Conservation (phyloP, 371 early-diverging fungal species). For the Furculomyces boomerangus region DNA sequence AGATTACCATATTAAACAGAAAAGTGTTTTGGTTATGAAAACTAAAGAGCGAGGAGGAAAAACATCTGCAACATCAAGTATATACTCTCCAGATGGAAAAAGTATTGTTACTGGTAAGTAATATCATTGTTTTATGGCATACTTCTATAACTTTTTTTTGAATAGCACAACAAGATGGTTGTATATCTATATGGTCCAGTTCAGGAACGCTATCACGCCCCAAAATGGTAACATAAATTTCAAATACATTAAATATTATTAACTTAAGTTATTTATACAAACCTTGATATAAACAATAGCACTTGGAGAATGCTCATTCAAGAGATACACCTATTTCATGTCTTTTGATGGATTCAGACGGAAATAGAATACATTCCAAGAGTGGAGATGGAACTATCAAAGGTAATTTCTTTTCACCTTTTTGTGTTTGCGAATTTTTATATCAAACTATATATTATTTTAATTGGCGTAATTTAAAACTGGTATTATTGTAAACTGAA, state of each 20-base stretch:
- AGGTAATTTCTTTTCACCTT: conserved; percentile 8
- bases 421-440: neutral
- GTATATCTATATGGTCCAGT: conserved; percentile 37
- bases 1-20: conserved; percentile 47
- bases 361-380: conserved; percentile 44
- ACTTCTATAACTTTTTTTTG: conserved; percentile 1
- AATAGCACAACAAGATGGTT: conserved; percentile 32
- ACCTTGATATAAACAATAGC: too few relatives aligned
- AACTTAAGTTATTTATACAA: too few relatives aligned
- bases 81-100: conserved; percentile 8
- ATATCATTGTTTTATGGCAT: conserved; percentile 17
- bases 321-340: conserved; percentile 47
- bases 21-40: conserved; percentile 55
- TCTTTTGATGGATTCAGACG: conserved; percentile 44
- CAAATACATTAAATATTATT: too few relatives aligned
- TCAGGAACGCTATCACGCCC: conserved; percentile 34
- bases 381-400: conserved; percentile 78
- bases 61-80: conserved; percentile 12
- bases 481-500: too few relatives aligned
- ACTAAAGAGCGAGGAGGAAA: conserved; percentile 42
- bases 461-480: neutral
- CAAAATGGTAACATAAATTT: conserved; percentile 16
- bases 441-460: neutral
- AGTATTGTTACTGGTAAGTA: conserved; percentile 6
- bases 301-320: conserved; percentile 25